Base-by-base conservation (phyloP, 768 basidiomycete species). In the Rubroboletus pulcherrimus region DNA sequence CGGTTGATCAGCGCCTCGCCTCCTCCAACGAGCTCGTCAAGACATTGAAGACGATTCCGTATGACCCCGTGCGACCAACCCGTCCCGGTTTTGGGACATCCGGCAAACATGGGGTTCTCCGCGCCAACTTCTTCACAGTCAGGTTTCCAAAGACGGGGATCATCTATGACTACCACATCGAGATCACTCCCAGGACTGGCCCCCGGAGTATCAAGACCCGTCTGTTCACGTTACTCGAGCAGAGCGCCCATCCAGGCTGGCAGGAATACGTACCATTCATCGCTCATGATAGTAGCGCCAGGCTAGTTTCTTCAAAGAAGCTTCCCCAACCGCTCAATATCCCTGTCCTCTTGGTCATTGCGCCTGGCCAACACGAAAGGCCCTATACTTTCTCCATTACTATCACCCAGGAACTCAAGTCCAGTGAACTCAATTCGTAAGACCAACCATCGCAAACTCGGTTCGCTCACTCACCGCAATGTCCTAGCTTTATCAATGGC, bases 51-150 rank as follows among this genome's bases (percentile, higher is more conserved):
- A 63, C 69, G 0, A 60, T 72, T 2, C 56, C 65, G 0, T 40
- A 77, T 40, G 64, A 66, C 21, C 52, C 76, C 10, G 65, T 69
- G 5, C 73, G 78, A 11, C 82, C 82, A 5, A 63, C 69, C 17
- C 77, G 81, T 5, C 80, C 80, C 7, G 73, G 71, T n/a, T 81
- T 72, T 47, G 81, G 81, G 9, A 74, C 69, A 1, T 57, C 62
- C 7, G 81, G 81, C 8, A 69, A 50, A 5, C 4, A 63, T 24
- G 72, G 77, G 51, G 74, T 71, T 24, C 63, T 83, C 8, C 76
- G 82, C 1, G 66, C 80, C 38, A 82, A 82, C 55, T 81, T 81
- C 63, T 82, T 83, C 59, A 57, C 81, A 0, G 62, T 81, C 51
- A 70, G 63, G 21, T 70, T 81, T 33, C 73, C 77, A 0, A 74